Conservation (phyloP, 2,329 filamentous ascomycete species). For the Diplodia mutila region DNA sequence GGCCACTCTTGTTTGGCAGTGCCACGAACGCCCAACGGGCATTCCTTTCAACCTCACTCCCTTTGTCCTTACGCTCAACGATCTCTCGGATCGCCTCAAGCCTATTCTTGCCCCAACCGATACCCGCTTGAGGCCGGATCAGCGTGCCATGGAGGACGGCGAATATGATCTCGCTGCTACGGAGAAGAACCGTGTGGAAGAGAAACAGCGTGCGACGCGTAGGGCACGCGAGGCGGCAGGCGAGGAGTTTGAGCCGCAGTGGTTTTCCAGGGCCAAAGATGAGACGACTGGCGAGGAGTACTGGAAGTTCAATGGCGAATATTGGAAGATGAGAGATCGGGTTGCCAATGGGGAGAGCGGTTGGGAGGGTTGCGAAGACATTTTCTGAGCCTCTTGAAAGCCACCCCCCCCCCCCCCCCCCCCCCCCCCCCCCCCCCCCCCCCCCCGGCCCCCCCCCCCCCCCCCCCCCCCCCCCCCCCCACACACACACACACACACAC, state of each 20-base stretch:
- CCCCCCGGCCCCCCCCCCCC: too few species aligned
- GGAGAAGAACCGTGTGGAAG: slow-evolving; percentile 93
- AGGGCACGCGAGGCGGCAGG: slow-evolving; percentile 74
- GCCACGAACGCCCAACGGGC: slow-evolving; percentile 74
- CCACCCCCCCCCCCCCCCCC: too few species aligned
- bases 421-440: too few species aligned
- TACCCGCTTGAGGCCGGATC: slow-evolving; percentile 88
- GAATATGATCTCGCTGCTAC: slow-evolving; percentile 89
- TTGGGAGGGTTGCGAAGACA: slow-evolving; percentile 77
- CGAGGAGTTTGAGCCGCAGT: slow-evolving; percentile 80
- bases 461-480: too few species aligned
- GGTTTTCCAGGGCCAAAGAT: slow-evolving; percentile 77
- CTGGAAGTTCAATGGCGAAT: slow-evolving; percentile 87
- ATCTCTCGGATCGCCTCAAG: slow-evolving; percentile 78
- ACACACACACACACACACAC: too few species aligned
- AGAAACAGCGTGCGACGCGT: slow-evolving; percentile 81
- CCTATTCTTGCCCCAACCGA: slow-evolving; percentile 87
- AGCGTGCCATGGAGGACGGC: slow-evolving; percentile 98
- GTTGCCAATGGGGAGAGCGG: slow-evolving; percentile 63
- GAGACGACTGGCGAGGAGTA: slow-evolving; percentile 83
- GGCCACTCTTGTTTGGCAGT: slow-evolving; percentile 92
- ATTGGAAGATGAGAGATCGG: slow-evolving; percentile 76
- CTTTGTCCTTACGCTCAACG: slow-evolving; percentile 93
- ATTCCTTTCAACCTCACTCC: slow-evolving; percentile 98
- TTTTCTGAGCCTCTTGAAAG: slow-evolving; percentile 60